A percentile compares a stretch with the other conserved stretches of the same genome.
These are phyloP conservation scores for Saccharomycopsis schoenii DNA, from an alignment of 805 yeast genomes.

Conservation along the genomic window DNA sequence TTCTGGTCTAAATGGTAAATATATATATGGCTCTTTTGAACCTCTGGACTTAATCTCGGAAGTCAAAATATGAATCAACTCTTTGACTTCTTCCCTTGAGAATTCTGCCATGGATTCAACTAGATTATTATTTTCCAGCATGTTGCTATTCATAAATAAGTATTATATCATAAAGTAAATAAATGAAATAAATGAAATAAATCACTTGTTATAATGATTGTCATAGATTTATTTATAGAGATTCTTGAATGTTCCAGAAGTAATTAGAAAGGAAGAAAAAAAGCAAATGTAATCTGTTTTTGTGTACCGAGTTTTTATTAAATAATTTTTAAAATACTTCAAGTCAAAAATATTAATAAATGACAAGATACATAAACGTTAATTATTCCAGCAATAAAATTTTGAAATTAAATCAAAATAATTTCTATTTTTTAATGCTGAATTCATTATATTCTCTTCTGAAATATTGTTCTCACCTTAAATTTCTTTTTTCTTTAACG, in stretches of 20 bases:
- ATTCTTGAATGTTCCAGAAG: background rate
- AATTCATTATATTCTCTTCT: background rate
- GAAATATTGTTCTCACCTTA: background rate
- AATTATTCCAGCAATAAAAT: background rate
- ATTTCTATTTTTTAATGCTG: background rate
- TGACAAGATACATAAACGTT: background rate
- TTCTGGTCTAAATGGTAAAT: conserved; percentile 70
- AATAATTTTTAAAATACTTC: too few relatives aligned
- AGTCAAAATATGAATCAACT: conserved; percentile 60
- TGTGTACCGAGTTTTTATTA: too few relatives aligned
- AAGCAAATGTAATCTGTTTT: too few relatives aligned
- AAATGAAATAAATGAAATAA: too few relatives aligned
- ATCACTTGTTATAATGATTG: too few relatives aligned
- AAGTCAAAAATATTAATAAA: too few relatives aligned
- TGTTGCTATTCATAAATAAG: background rate
- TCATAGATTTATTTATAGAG: background rate
- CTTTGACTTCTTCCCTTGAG: conserved; percentile 55
- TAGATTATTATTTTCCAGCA: background rate
- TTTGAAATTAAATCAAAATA: background rate
- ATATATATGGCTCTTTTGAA: conserved; percentile 58
- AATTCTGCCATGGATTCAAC: conserved; percentile 29
- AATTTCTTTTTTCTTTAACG: background rate
- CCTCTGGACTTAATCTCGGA: conserved; percentile 63
- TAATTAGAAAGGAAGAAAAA: too few relatives aligned
- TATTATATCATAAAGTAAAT: background rate